phyloP scores from a whole-genome alignment of 2,329 filamentous ascomycete species.

The Helotiales sp. region DNA sequence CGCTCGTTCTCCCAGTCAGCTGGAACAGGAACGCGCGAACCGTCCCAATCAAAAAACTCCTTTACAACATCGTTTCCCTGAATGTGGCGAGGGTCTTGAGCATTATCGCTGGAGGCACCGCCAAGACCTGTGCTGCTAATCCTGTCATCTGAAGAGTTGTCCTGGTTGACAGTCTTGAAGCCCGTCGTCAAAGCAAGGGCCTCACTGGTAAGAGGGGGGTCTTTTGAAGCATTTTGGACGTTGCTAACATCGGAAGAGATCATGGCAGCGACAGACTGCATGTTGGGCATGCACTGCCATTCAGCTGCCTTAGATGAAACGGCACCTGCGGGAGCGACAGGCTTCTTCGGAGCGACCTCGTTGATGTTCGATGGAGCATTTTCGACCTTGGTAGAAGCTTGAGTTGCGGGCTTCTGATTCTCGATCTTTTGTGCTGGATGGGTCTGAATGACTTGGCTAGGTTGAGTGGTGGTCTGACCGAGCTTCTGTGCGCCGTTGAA shows the following conservation, averaged over 20 bases:
- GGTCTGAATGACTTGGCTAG: background rate
- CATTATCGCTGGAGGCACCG: background rate
- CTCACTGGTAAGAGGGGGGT: constrained; percentile 14
- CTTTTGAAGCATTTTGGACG: background rate
- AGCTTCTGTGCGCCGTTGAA: constrained; percentile 1
- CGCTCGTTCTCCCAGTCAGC: constrained; percentile 38
- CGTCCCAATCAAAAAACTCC: constrained; percentile 37
- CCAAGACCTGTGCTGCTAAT: constrained; percentile 19
- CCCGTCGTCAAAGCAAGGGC: constrained; percentile 18
- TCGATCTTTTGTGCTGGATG: background rate
- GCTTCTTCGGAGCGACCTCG: background rate
- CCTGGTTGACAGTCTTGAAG: constrained; percentile 8
- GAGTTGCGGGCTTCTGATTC: background rate
- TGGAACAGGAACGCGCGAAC: constrained; percentile 31
- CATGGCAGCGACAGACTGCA: background rate
- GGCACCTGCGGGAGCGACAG: background rate
- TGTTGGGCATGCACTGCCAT: constrained; percentile 4
- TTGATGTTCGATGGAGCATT: background rate
- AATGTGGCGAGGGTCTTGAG: constrained; percentile 29
- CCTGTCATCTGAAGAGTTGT: constrained; percentile 20
- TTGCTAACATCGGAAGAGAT: constrained; percentile 9
- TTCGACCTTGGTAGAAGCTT: background rate
- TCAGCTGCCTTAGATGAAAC: background rate
- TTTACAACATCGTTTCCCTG: constrained; percentile 30
- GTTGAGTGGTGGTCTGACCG: background rate